Base-by-base conservation (phyloP, 129 eudicot species). In the Heracleum sosnowskyi region DNA sequence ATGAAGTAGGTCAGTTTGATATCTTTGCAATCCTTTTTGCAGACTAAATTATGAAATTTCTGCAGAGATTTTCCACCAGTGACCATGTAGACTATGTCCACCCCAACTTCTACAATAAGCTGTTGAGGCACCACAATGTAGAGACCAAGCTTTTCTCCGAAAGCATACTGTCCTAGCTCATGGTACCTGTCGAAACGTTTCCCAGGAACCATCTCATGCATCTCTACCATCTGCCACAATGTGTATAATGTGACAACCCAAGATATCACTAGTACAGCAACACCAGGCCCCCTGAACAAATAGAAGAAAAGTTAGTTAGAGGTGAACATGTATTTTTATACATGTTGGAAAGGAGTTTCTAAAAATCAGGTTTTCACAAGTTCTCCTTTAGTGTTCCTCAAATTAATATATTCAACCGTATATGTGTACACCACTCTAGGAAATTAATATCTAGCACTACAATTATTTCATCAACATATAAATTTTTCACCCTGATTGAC, bases 61-160 rank as follows among this genome's bases (percentile, higher is more conserved):
- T 81, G 10, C 36, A 88, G 85, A 10, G 89, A 88, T 68, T 28
- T 81, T 5, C 92, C 92, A 6, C 92, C 89, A 0, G 92, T 88
- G 60, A 88, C 92, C 92, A 88, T 88, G 73, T 88, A 88, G 28
- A 88, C 89, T 39, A 88, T 88, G 85, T 79, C 76, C 4, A 83
- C 84, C 2, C 91, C 85, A 33, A 85, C 91, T 69, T 87, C 87
- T 26, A 87, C 89, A 0, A 87, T 39, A 0, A 87, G 76, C 70
- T 87, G 91, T 26, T 85, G 91, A 9, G 91, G 91, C 70, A 87
- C 91, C 15, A 87, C 89, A 18, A 87, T 82, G 60, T 79, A 87
- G 20, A 87, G 80, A 3, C 91, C 91, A 10, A 87, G 89, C 82
- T 87, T 87, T 39, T 87, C 87, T 0, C 91, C 91, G 57, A 87